phyloP scores from a whole-genome alignment of 2,329 filamentous ascomycete genomes.

The Mycosphaerelloides madeirae region DNA sequence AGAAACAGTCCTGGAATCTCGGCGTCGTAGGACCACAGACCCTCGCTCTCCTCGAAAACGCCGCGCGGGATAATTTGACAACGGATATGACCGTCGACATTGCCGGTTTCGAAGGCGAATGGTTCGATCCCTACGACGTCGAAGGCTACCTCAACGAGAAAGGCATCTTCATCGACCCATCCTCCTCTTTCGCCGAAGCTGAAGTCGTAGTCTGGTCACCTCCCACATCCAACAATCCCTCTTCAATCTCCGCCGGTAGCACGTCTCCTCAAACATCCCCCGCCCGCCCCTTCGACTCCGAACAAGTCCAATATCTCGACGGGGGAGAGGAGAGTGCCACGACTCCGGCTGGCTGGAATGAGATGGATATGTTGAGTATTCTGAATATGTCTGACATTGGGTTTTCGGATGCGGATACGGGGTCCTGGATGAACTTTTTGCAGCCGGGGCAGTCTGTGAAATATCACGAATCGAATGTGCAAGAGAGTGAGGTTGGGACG shows the following conservation, averaged over 20 bases:
- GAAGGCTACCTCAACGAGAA: conserved; percentile 65
- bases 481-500: background rate
- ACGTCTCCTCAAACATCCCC: background rate
- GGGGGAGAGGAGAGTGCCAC: background rate
- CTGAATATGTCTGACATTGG: conserved; percentile 17
- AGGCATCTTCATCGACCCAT: conserved; percentile 58
- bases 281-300: conserved; percentile 2
- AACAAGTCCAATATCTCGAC: conserved; percentile 9
- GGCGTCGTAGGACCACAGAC: conserved; percentile 28
- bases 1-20: conserved; percentile 24
- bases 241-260: background rate
- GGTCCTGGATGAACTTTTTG: conserved; percentile 28
- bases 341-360: conserved; percentile 5
- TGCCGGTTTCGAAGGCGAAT: conserved; percentile 65
- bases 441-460: conserved; percentile 16
- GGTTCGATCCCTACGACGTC: conserved; percentile 72
- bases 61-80: conserved; percentile 22
- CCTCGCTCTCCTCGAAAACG: conserved; percentile 24
- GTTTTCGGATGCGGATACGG: conserved; percentile 20
- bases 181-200: conserved; percentile 56
- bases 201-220: conserved; percentile 33
- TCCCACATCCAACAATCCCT: background rate
- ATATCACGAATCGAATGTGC: too few relatives aligned
- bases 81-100: conserved; percentile 45
- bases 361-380: conserved; percentile 13